Evolutionary conservation across 306 rosid species (phyloP), one percentile per base, ranked within the genome.

Genomic region (Cicer bijugum): DNA sequence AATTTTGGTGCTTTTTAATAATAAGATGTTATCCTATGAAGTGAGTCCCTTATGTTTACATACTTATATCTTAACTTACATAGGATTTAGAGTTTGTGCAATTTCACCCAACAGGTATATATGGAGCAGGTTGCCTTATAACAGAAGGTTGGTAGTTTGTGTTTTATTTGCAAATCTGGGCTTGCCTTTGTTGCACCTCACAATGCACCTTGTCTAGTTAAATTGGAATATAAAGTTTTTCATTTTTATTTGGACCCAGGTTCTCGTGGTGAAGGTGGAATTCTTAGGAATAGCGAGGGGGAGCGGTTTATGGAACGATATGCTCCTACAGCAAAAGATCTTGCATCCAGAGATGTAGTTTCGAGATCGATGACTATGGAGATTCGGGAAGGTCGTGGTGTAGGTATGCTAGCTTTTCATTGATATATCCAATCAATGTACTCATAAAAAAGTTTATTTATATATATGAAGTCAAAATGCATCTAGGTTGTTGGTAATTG

Each of bases 181-280:
- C 17, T 74, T 66, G 77, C 39, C 17, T 69, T 70, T 60, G 61
- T 78, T 81, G 75, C 37, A 58, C 78, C 44, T 73, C 45, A 28
- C 51, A 19, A 62, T 59, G 5, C 53, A 38, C 64, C 70, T 68
- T 48, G 15, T 47, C 63, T 11, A 16, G 61, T 69, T 17, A 73
- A 61, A 28, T 73, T 69, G 47, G 69, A 76, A 73, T 51, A 23
- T 19, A 44, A 48, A 63, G 67, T 69, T 78, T 80, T 52, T 59
- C 69, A 67, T 56, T 58, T 67, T 43, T 77, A 48, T 57, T 67
- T 83, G 82, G 62, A 69, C 43, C 73, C 82, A 94, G 98, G 98
- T 72, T 94, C 98, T 74, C 95, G 97, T 35, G 97, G 98, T 51
- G 98, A 94, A 85, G 98, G 98, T 83, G 98, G 97, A 76, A 94